These are phyloP conservation scores for Deuterostichococcus epilithicus DNA, from an alignment of 139 green algal genomes.

Conservation along the genomic window DNA sequence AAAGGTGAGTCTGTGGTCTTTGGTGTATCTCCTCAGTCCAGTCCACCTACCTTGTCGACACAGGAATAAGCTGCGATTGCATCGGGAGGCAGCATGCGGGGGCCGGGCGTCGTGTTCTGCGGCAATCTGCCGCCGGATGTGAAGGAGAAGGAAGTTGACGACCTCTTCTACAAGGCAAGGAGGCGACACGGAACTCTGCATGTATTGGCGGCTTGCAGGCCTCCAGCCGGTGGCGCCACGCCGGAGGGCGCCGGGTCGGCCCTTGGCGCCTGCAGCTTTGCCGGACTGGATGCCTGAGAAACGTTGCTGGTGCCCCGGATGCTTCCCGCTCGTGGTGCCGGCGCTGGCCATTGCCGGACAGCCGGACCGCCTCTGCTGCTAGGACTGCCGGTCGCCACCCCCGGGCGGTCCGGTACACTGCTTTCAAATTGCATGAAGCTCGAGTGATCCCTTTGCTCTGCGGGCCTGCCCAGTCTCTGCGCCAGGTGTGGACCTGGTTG, in stretches of 20 bases:
- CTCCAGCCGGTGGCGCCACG: no score
- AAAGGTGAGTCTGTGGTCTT: no score
- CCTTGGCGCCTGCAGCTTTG: no score
- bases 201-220: background rate
- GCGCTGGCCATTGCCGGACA: background rate
- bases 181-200: background rate
- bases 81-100: background rate
- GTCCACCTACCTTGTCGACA: no score
- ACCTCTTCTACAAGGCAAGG: conserved; percentile 77
- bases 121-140: conserved; percentile 86
- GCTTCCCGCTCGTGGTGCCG: background rate
- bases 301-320: background rate
- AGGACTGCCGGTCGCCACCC: background rate
- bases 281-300: background rate
- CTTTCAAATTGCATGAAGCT: no score
- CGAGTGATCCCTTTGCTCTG: no score
- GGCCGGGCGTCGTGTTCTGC: conserved; percentile 51
- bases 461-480: no score
- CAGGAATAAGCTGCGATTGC: no score
- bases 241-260: no score
- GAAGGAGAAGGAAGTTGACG: conserved; percentile 79
- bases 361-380: background rate
- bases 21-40: no score
- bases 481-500: no score
- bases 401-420: background rate